These are phyloP conservation scores for Alternaria dauci DNA, from an alignment of 2,329 filamentous ascomycete species.

Conservation along the genomic window DNA sequence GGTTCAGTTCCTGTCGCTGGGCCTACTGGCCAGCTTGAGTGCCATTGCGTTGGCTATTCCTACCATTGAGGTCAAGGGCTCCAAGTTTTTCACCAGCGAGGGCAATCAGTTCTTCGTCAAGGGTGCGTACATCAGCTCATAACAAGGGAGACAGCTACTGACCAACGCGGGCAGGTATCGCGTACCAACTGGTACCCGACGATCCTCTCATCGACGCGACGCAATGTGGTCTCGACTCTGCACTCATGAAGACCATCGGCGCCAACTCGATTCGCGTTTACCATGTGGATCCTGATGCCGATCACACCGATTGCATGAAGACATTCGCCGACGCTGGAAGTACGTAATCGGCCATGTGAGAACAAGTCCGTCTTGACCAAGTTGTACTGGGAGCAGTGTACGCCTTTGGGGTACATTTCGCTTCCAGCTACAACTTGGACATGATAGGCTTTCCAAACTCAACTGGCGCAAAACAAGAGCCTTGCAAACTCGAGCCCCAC, in stretches of 20 bases:
- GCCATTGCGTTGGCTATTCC: conserved; percentile 58
- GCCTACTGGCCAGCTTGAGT: conserved; percentile 37
- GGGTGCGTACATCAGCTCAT: conserved; percentile 58
- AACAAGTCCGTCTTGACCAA: neutral
- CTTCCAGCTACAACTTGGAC: neutral
- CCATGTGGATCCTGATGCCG: conserved; percentile 75
- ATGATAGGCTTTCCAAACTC: neutral
- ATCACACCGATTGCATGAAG: conserved; percentile 83
- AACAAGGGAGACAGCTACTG: neutral
- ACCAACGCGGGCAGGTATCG: conserved; percentile 66
- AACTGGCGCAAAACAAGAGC: neutral
- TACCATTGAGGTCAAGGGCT: conserved; percentile 70
- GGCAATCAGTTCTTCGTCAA: conserved; percentile 86
- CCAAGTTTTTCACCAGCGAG: conserved; percentile 85
- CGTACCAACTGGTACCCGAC: conserved; percentile 71
- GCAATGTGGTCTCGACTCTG: conserved; percentile 79
- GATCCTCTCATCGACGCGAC: conserved; percentile 79
- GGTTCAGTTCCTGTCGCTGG: conserved; percentile 18
- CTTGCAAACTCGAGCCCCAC: neutral
- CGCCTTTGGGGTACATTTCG: neutral
- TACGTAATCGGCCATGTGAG: conserved; percentile 4
- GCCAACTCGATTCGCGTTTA: conserved; percentile 89
- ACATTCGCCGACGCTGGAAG: conserved; percentile 72
- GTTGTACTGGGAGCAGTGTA: neutral
- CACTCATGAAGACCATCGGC: conserved; percentile 80